phyloP scores from a whole-genome alignment of 192 early-diverging fungal genomes.

The Linderina pennispora region DNA sequence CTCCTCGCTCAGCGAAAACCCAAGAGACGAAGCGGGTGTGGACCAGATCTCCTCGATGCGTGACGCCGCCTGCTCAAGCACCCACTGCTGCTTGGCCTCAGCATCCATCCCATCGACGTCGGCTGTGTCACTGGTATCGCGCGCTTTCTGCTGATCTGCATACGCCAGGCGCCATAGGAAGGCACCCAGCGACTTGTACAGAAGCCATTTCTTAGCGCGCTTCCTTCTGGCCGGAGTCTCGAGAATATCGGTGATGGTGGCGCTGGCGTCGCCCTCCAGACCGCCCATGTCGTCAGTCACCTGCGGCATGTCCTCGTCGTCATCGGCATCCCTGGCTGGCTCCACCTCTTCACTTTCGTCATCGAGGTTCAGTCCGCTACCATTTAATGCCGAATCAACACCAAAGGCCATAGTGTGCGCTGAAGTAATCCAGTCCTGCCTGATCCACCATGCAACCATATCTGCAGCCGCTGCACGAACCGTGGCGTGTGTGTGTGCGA shows the following conservation, averaged over 20 bases:
- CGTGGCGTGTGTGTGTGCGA: conserved; percentile 64
- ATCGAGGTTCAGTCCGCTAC: not conserved
- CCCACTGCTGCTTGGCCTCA: conserved; percentile 14
- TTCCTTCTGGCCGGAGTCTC: not conserved
- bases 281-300: no score
- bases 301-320: conserved; percentile 11
- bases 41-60: conserved; percentile 38
- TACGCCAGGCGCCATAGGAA: conserved; percentile 30
- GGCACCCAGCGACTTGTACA: conserved; percentile 24
- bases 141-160: not conserved
- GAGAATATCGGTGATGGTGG: conserved; percentile 4
- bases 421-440: conserved; percentile 38
- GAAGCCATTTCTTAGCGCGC: conserved; percentile 16
- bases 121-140: not conserved
- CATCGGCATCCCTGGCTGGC: conserved; percentile 2
- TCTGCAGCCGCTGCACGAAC: conserved; percentile 62
- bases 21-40: conserved; percentile 8
- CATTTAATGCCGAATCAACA: conserved; percentile 8
- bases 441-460: conserved; percentile 50
- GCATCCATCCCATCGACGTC: not conserved
- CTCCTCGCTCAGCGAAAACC: conserved; percentile 6
- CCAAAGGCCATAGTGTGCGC: conserved; percentile 20
- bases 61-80: conserved; percentile 26
- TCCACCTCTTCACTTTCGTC: conserved; percentile 2
- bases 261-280: conserved; percentile 7